Evolutionary conservation across 2,329 filamentous ascomycete genomes (phyloP), one percentile per base, ranked within the genome.

Genomic region (Cercospora nicotianae): DNA sequence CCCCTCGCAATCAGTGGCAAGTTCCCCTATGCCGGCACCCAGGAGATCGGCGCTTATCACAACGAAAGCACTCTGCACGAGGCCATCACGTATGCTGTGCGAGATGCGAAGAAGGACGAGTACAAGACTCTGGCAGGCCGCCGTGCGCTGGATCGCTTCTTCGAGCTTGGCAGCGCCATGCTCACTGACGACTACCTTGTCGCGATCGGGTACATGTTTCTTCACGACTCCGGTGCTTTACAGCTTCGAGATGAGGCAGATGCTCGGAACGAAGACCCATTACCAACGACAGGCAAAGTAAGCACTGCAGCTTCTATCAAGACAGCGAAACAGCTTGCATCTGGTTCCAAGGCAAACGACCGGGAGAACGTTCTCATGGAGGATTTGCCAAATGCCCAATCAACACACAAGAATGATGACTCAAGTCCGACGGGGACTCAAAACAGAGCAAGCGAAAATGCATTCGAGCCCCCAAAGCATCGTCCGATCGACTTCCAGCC

Each of bases 31-130:
- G 13, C 48, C 5, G 61, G 61, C n/a, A 33, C 30, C 18, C 55
- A 55, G 28, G n/a, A 33, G 6, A 33, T 57, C 13, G 61, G 45
- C 7, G 13, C 28, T 13, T 39, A 23, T 8, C 61, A 63, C n/a
- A 57, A 31, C 10, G 61, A 51, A n/a, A 7, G 30, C 2, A 63
- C 42, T 36, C 31, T 63, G 5, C 36, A 51, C n/a, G 61, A 63
- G n/a, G 61, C 61, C n/a, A 63, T 63, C 30, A 33, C 42, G 1
- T 63, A 63, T 57, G 61, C 45, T 23, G 48, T 63, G 9, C 26
- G 61, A 3, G 48, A 55, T n/a, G 28, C 31, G 28, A 63, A 63
- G 48, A 63, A 57, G 26, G 18, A 18, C 2, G 9, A 39, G 7
- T 63, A 33, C 18, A 42, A 42, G 20, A 2, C 2, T 8, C 13